A percentile compares a stretch with the other conserved stretches of the same genome.
Evolutionary conservation across 306 rosid genomes (phyloP).

Genomic region (Lathyrus aphaca): DNA sequence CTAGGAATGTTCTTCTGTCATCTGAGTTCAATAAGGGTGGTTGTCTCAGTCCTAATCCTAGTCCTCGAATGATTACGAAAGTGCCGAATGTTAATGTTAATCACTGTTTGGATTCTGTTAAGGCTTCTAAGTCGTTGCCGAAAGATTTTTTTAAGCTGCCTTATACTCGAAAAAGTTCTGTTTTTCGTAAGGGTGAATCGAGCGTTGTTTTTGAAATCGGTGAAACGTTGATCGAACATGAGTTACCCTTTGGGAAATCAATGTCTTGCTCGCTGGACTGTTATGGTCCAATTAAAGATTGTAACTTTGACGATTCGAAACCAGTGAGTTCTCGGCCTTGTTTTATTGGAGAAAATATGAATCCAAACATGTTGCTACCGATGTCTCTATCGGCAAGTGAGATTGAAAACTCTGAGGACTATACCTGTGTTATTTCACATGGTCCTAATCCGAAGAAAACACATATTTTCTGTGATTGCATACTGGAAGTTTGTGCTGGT

Average conservation of each 20-base stretch:
- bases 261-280: slow-evolving; percentile 67
- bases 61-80: slow-evolving; percentile 62
- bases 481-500: slow-evolving; percentile 59
- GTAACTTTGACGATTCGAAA: slow-evolving; percentile 36
- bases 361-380: slow-evolving; percentile 40
- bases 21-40: slow-evolving; percentile 65
- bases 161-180: slow-evolving; percentile 42
- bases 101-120: slow-evolving; percentile 41
- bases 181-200: slow-evolving; percentile 49
- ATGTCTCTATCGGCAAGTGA: slow-evolving; percentile 64
- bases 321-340: slow-evolving; percentile 49
- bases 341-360: slow-evolving; percentile 54
- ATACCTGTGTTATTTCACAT: slow-evolving; percentile 82
- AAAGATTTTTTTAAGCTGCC: slow-evolving; percentile 57
- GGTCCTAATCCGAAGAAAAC: slow-evolving; percentile 85
- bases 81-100: slow-evolving; percentile 47
- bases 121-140: slow-evolving; percentile 73
- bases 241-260: slow-evolving; percentile 47
- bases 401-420: slow-evolving; percentile 88
- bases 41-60: slow-evolving; percentile 39
- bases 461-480: slow-evolving; percentile 79
- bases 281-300: slow-evolving; percentile 40
- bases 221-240: slow-evolving; percentile 51
- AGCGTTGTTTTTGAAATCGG: slow-evolving; percentile 80
- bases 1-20: slow-evolving; percentile 56